Evolutionary conservation across 345 rosid genomes (phyloP), one percentile per base, ranked within the genome.

Genomic region (Lepidium sativum): DNA sequence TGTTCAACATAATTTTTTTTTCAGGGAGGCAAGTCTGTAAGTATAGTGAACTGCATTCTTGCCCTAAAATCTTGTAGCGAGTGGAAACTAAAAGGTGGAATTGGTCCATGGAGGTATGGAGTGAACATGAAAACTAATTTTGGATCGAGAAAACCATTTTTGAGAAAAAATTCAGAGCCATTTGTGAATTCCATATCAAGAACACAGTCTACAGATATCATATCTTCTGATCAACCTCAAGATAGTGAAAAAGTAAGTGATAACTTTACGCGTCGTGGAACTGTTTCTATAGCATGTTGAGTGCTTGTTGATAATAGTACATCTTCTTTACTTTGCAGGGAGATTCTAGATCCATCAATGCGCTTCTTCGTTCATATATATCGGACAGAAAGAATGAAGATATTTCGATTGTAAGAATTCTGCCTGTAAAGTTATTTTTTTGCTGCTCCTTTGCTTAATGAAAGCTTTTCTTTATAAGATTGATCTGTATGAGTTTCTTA

Each of bases 21-120:
- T 55, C 78, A 88, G 96, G 85, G 90, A 58, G 96, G 92, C 45
- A 84, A 88, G 70, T 83, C 97, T 49, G 60, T 82, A 13, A 86
- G 97, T 81, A 72, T 89, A 55, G 88, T 86, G 65, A 77, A 83
- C 53, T 80, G 85, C 77, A 88, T 87, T 63, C 83, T 92, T 72
- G 95, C 97, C 1, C 81, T 89, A 38, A 89, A 92, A 72, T 83
- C 96, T 38, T 92, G 86, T 45, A 54, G 73, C 38, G 96, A 86
- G 23, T 89, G 98, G 97, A 92, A 86, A 76, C 79, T 76, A 48
- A 76, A 67, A 17, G 97, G 95, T 70, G 97, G 79, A 39, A 61
- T 60, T 50, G 95, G 97, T 48, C 61, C 80, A 0, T 89, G 89
- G 91, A 89, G 86, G 60, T 80, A 77, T 44, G 83, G 79, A 29